phyloP scores from a whole-genome alignment of 805 yeast species.

The Yamadazyma insecticola region DNA sequence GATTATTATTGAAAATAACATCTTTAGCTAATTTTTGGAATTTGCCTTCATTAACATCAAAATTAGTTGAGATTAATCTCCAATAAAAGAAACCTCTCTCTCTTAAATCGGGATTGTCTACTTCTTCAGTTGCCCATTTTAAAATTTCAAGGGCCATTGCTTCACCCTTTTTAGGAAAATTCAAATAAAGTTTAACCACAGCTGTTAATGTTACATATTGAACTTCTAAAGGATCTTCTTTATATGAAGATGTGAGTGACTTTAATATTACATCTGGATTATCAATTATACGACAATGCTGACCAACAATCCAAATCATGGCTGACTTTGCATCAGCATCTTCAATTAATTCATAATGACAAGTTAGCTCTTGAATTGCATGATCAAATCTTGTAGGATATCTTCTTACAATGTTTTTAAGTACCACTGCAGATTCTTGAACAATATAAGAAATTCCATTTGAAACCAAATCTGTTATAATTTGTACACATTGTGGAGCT shows the following conservation, averaged over 20 bases:
- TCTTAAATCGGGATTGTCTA: conserved; percentile 78
- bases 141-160: conserved; percentile 53
- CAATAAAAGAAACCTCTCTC: conserved; percentile 85
- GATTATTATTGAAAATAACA: conserved; percentile 58
- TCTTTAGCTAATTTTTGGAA: conserved; percentile 34
- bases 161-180: conserved; percentile 52
- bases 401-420: conserved; percentile 70
- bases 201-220: conserved; percentile 74
- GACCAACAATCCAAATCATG: conserved; percentile 80
- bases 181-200: conserved; percentile 61
- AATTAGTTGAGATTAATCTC: conserved; percentile 57
- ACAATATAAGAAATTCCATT: conserved; percentile 69
- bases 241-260: conserved; percentile 41
- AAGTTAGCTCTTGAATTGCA: conserved; percentile 24
- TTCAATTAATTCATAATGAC: conserved; percentile 42
- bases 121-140: conserved; percentile 67
- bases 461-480: conserved; percentile 53
- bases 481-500: conserved; percentile 59
- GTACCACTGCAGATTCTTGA: conserved; percentile 74
- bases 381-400: conserved; percentile 56
- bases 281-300: conserved; percentile 49
- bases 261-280: conserved; percentile 36
- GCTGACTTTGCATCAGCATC: conserved; percentile 80
- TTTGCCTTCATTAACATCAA: conserved; percentile 28
- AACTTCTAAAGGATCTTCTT: conserved; percentile 67